Evolutionary conservation across 129 eudicot species (phyloP), one percentile per base, ranked within the genome.

Genomic region (Logfia minima): DNA sequence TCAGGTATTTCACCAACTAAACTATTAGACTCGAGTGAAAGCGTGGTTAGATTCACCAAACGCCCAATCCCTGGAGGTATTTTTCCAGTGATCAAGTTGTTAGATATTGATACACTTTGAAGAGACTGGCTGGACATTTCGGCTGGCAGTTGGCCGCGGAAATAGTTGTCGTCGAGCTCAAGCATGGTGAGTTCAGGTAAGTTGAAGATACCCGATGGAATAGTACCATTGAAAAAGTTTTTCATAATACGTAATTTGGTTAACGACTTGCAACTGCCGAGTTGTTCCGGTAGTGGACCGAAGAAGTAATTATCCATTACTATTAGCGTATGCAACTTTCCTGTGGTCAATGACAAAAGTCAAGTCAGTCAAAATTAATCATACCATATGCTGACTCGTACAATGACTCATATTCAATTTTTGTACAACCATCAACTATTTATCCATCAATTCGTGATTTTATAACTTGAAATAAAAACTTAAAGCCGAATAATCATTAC

Each of bases 141-240:
- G 26, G 21, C 6, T 8, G 97, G 97, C 56, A 94, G 86, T 51
- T 84, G 85, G 0, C 97, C 88, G 28, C 87, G 71, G 71, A 94
- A 84, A 62, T 76, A 79, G 81, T 94, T 94, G 13, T 89, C 86
- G 60, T 86, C 78, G 0, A 94, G 84, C 85, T 94, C 93, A 0
- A 91, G 81, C 79, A 89, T 81, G 0, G 70, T 82, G 37, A 94
- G 67, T 53, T 29, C n/a, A 21, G 96, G 97, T 82, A 94, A 75
- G 53, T 53, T 84, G 74, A 94, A 89, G 65, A 94, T 75, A 8
- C 96, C 97, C 0, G 85, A 67, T 0, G 98, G 98, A 28, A 94
- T 83, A 0, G 85, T 77, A 0, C 98, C 98, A 8, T 86, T 86
- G 55, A 94, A 82, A 78, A 81, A 92, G 37, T 94, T 94, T 34